These are phyloP conservation scores for Sarocladium strictum DNA, from an alignment of 2,329 filamentous ascomycete species.

Conservation along the genomic window DNA sequence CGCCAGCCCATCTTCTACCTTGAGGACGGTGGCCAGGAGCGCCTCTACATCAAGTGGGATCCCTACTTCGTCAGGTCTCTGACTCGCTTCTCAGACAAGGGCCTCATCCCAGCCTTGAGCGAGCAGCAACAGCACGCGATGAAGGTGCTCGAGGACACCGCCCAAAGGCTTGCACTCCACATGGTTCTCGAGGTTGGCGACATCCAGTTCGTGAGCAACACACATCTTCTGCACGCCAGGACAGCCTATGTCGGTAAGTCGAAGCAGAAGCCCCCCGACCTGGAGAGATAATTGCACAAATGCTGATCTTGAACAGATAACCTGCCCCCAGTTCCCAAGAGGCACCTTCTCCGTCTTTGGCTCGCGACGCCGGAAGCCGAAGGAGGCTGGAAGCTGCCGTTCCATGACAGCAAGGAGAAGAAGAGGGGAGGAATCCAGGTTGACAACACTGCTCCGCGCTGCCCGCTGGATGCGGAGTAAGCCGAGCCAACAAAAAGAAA, in stretches of 20 bases:
- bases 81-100: constrained; percentile 60
- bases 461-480: constrained; percentile 72
- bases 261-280: too few species aligned
- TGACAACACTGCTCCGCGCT: constrained; percentile 68
- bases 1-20: constrained; percentile 68
- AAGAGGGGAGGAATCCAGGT: constrained; percentile 89
- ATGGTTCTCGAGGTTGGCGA: constrained; percentile 85
- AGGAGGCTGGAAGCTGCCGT: constrained; percentile 80
- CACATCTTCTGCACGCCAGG: constrained; percentile 73
- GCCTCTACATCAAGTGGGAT: constrained; percentile 69
- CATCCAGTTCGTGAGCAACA: constrained; percentile 79
- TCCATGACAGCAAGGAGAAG: constrained; percentile 74
- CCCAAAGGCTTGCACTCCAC: constrained; percentile 65
- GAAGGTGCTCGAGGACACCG: constrained; percentile 58
- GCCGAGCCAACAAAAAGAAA: neutral
- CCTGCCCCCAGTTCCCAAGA: constrained; percentile 27
- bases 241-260: constrained; percentile 59
- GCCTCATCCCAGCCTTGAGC: constrained; percentile 40
- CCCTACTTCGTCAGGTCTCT: constrained; percentile 81
- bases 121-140: constrained; percentile 62
- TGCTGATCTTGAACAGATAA: neutral
- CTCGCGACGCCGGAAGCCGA: constrained; percentile 74
- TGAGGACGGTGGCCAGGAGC: constrained; percentile 58
- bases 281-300: too few species aligned
- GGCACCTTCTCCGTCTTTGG: constrained; percentile 82